A percentile compares a stretch with the other conserved stretches of the same genome.
Evolutionary conservation across 225 moss, liverwort and hornwort genomes (phyloP).

Genomic region (Sphagnum tenellum): DNA sequence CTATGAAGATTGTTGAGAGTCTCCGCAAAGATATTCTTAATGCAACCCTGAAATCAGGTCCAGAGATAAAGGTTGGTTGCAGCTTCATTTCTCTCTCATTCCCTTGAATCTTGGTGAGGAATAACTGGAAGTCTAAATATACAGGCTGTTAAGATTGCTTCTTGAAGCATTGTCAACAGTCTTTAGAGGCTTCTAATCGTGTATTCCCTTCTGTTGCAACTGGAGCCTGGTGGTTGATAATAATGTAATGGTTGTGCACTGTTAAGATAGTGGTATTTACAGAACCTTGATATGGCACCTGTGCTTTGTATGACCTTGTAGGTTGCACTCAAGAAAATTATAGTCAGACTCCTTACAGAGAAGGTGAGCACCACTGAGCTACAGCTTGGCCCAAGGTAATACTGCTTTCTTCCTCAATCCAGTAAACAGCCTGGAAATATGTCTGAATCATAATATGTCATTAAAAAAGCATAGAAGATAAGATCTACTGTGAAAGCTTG

Average conservation of each 20-base stretch:
- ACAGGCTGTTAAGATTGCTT: too few species aligned
- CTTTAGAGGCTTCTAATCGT: too few species aligned
- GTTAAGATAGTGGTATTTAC: too few species aligned
- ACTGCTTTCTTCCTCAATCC: constrained; percentile 5
- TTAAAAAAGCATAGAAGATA: too few species aligned
- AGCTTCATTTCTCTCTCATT: not conserved
- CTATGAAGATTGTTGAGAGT: constrained; percentile 78
- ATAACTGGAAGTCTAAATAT: too few species aligned
- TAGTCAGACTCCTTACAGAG: constrained; percentile 65
- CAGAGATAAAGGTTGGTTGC: constrained; percentile 67
- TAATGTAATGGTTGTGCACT: too few species aligned
- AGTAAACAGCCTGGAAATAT: not conserved
- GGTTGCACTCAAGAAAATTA: constrained; percentile 67
- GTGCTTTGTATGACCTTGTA: constrained; percentile 14
- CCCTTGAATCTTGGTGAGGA: not conserved
- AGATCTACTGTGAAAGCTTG: too few species aligned
- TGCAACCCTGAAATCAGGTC: constrained; percentile 72
- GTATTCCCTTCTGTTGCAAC: too few species aligned
- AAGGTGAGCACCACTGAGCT: constrained; percentile 69
- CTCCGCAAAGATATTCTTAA: constrained; percentile 69
- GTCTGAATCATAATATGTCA: not conserved
- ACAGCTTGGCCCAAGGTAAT: constrained; percentile 70
- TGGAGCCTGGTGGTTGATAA: too few species aligned
- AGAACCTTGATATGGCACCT: too few species aligned
- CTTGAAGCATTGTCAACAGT: too few species aligned